Conservation (phyloP, 2,329 filamentous ascomycete genomes). For the Onygenales sp. region DNA sequence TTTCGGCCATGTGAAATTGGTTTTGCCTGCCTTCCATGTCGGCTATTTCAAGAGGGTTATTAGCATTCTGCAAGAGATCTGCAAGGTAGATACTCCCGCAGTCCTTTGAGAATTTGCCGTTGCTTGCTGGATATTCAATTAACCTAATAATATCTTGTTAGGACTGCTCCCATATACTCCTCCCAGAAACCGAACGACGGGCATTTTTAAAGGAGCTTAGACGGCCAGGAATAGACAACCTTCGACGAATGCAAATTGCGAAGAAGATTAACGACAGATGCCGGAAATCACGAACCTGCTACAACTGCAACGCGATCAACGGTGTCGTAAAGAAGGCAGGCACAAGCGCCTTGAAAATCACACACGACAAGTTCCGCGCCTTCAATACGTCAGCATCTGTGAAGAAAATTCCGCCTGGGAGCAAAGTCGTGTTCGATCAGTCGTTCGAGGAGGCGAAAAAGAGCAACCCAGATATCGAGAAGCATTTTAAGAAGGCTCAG, state of each 20-base stretch:
- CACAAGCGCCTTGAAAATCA: conserved; percentile 73
- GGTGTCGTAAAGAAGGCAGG: conserved; percentile 87
- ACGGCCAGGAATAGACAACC: conserved; percentile 72
- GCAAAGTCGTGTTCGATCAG: conserved; percentile 75
- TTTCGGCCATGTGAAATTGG: conserved; percentile 86
- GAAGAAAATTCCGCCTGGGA: conserved; percentile 71
- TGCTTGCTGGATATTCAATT: background rate
- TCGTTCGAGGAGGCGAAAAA: conserved; percentile 75
- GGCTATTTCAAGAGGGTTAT: conserved; percentile 93
- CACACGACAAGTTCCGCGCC: conserved; percentile 82
- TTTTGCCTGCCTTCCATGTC: conserved; percentile 88
- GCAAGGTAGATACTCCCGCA: conserved; percentile 50
- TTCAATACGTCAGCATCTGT: conserved; percentile 83
- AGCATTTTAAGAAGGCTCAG: conserved; percentile 82
- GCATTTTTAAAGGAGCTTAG: conserved; percentile 71
- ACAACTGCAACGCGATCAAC: conserved; percentile 71
- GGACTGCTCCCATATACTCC: conserved; percentile 73
- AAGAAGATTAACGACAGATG: conserved; percentile 87
- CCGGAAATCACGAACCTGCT: conserved; percentile 74
- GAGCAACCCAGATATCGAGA: conserved; percentile 73
- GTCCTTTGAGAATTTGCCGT: background rate
- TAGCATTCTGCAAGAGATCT: conserved; percentile 85
- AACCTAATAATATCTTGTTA: conserved; percentile 17
- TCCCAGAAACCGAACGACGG: conserved; percentile 71
- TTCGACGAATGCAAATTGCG: conserved; percentile 71